Percentiles rank a stretch among this genome's conserved stretches.
These are phyloP conservation scores for Ensete ventricosum DNA, from an alignment of 176 grass and related monocot genomes.

Conservation along the genomic window DNA sequence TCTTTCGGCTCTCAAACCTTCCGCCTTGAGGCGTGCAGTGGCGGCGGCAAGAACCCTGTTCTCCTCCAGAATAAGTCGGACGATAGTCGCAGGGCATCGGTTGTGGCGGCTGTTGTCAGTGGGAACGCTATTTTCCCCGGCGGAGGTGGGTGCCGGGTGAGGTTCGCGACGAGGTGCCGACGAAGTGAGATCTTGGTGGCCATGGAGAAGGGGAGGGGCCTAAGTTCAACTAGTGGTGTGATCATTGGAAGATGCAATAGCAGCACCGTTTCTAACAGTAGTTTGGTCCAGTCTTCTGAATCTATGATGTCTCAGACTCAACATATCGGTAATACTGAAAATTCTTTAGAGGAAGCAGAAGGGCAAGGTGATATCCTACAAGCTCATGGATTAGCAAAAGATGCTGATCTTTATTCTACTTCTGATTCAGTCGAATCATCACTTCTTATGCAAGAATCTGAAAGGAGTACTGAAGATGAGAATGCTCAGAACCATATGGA, in stretches of 20 bases:
- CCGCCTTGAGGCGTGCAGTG: background rate
- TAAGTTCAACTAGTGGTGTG: background rate
- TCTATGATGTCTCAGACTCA: background rate
- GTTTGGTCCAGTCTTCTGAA: background rate
- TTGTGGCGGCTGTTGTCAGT: background rate
- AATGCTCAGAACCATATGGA: background rate
- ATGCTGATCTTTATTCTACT: background rate
- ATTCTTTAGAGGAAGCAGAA: background rate
- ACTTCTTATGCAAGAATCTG: background rate
- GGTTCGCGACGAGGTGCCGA: background rate
- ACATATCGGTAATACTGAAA: background rate
- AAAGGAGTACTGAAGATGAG: background rate
- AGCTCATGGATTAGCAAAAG: background rate
- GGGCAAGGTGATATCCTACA: background rate
- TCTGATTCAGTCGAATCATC: background rate
- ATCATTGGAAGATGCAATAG: too few relatives aligned
- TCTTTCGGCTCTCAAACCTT: constrained; percentile 4
- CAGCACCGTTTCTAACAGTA: background rate
- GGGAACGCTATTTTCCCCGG: background rate
- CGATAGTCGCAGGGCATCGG: background rate
- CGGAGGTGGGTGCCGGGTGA: background rate
- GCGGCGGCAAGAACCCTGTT: background rate
- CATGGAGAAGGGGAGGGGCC: background rate
- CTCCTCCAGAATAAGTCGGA: background rate
- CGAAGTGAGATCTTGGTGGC: too few relatives aligned